phyloP scores from a whole-genome alignment of 257 asterid genomes.

The Solanum appendiculatum region DNA sequence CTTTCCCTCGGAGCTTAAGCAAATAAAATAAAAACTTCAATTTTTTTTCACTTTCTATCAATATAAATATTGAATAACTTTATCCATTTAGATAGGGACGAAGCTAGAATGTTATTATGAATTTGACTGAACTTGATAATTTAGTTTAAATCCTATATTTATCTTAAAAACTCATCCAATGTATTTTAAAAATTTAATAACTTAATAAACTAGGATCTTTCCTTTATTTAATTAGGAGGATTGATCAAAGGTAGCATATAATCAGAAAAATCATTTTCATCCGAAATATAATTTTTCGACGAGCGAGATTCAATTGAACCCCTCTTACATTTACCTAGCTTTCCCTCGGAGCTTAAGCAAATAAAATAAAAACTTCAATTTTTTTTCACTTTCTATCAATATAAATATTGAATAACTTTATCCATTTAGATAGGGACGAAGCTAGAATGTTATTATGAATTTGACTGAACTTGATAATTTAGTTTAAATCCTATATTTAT shows the following conservation, averaged over 20 bases:
- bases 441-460: neutral
- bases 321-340: neutral
- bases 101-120: no score
- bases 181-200: neutral
- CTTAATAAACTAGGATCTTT: neutral
- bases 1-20: no score
- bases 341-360: neutral
- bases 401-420: no score
- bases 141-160: no score
- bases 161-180: no score
- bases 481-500: no score
- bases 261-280: neutral
- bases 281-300: neutral
- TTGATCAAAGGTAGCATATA: neutral
- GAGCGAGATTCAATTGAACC: neutral
- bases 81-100: rapidly evolving
- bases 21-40: no score
- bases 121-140: neutral
- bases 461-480: no score
- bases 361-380: neutral
- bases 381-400: no score
- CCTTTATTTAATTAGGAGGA: neutral
- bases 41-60: no score
- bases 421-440: neutral
- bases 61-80: no score